These are phyloP conservation scores for Colletotrichum sublineola DNA, from an alignment of 2,329 filamentous ascomycete species.

Conservation along the genomic window DNA sequence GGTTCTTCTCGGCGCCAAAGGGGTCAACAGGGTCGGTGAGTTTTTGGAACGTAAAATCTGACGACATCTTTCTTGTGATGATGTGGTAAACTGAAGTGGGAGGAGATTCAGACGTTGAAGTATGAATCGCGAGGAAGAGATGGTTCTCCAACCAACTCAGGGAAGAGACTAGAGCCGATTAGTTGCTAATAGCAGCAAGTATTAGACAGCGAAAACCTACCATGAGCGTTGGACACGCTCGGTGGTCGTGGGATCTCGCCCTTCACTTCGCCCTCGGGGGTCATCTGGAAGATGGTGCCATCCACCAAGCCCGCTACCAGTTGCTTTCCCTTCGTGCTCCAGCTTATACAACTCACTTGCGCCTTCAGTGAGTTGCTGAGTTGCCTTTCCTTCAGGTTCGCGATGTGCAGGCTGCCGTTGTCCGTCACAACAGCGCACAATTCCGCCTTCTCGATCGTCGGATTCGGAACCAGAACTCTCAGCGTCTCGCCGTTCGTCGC, in stretches of 20 bases:
- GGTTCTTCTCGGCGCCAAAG: conserved; percentile 74
- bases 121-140: conserved; percentile 85
- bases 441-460: conserved; percentile 77
- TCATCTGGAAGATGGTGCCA: conserved; percentile 86
- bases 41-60: conserved; percentile 78
- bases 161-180: conserved; percentile 73
- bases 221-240: conserved; percentile 74
- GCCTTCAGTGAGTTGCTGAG: conserved; percentile 76
- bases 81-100: conserved; percentile 82
- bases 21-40: conserved; percentile 81
- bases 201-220: conserved; percentile 60
- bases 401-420: conserved; percentile 85
- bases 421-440: conserved; percentile 85
- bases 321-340: conserved; percentile 95
- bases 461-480: conserved; percentile 84
- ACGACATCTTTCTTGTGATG: conserved; percentile 74
- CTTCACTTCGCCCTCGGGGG: conserved; percentile 82
- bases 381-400: conserved; percentile 78
- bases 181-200: conserved; percentile 43
- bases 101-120: conserved; percentile 69
- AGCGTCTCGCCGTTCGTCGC: conserved; percentile 81
- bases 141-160: conserved; percentile 91
- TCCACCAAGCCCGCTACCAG: conserved; percentile 87
- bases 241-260: conserved; percentile 84
- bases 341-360: conserved; percentile 86